These are phyloP conservation scores for Aspergillus aculeatus DNA, from an alignment of 2,329 filamentous ascomycete species.

Conservation along the genomic window DNA sequence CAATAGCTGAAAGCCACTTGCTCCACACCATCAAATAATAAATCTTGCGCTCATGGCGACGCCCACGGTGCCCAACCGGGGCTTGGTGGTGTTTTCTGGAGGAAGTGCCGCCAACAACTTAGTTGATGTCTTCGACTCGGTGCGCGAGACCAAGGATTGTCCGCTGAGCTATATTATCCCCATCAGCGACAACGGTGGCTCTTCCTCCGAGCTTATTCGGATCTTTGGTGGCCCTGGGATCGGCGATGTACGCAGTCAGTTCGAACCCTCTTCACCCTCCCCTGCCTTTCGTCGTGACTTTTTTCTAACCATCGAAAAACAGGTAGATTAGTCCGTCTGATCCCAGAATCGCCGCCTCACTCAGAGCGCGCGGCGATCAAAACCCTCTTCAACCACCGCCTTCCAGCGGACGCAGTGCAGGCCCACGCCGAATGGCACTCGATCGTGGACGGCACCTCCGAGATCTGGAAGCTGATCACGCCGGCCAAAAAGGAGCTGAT, in stretches of 20 bases:
- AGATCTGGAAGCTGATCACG: conserved; percentile 69
- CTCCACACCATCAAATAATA: neutral
- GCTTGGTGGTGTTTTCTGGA: conserved; percentile 84
- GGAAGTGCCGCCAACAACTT: conserved; percentile 93
- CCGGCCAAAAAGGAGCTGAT: conserved; percentile 74
- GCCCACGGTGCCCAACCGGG: conserved; percentile 36
- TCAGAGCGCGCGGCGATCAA: conserved; percentile 73
- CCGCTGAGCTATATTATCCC: conserved; percentile 83
- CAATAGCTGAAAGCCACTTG: neutral
- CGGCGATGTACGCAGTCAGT: conserved; percentile 69
- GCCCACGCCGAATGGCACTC: conserved; percentile 82
- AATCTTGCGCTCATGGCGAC: conserved; percentile 9
- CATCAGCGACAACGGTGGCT: conserved; percentile 94
- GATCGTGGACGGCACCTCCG: conserved; percentile 79
- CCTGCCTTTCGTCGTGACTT: neutral
- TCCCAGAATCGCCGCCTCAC: conserved; percentile 63
- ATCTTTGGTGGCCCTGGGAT: conserved; percentile 91
- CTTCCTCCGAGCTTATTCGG: conserved; percentile 86
- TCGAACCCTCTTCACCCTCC: conserved; percentile 27
- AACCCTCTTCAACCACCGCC: conserved; percentile 80
- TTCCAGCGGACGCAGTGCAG: conserved; percentile 59
- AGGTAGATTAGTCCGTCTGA: conserved; percentile 87
- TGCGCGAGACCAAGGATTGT: conserved; percentile 64
- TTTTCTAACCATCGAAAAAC: conserved; percentile 11
- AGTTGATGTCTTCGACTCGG: conserved; percentile 78